Evolutionary conservation across 306 rosid genomes (phyloP).

Genomic region (Cucurbita maxima): DNA sequence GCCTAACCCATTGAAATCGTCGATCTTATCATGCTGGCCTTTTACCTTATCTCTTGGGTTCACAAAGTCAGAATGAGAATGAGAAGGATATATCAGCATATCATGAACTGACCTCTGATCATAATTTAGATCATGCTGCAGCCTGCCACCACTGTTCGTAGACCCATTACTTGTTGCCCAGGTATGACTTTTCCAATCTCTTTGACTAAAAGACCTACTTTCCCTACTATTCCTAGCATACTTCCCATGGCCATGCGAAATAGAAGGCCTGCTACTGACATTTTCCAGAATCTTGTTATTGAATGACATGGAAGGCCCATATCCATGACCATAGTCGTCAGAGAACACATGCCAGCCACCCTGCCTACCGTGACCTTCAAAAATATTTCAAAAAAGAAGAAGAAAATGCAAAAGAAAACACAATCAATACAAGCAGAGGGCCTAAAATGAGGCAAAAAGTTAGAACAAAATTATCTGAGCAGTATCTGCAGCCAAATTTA

Average conservation of each 20-base stretch:
- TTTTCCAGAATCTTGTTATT: conserved; percentile 61
- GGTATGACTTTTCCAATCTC: conserved; percentile 22
- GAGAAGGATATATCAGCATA: background rate
- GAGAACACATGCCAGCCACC: conserved; percentile 77
- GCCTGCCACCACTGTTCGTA: conserved; percentile 27
- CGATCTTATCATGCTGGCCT: conserved; percentile 59
- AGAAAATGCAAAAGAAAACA: conserved; percentile 32
- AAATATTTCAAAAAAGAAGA: conserved; percentile 23
- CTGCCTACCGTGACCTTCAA: conserved; percentile 97
- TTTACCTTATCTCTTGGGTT: conserved; percentile 63
- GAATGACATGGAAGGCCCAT: conserved; percentile 45
- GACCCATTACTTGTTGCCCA: conserved; percentile 9
- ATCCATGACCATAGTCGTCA: conserved; percentile 74
- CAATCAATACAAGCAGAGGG: background rate
- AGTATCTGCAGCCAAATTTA: background rate
- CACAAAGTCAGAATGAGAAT: conserved; percentile 36
- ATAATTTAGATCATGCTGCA: conserved; percentile 37
- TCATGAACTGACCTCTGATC: conserved; percentile 8
- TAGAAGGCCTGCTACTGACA: conserved; percentile 35
- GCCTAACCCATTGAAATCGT: conserved; percentile 41
- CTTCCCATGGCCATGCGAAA: conserved; percentile 60
- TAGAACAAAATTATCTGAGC: background rate
- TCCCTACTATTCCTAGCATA: conserved; percentile 66
- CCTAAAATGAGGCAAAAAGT: background rate
- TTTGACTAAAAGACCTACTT: conserved; percentile 49